Evolutionary conservation across 2,329 filamentous ascomycete species (phyloP).

Genomic region (Pyricularia sp.): DNA sequence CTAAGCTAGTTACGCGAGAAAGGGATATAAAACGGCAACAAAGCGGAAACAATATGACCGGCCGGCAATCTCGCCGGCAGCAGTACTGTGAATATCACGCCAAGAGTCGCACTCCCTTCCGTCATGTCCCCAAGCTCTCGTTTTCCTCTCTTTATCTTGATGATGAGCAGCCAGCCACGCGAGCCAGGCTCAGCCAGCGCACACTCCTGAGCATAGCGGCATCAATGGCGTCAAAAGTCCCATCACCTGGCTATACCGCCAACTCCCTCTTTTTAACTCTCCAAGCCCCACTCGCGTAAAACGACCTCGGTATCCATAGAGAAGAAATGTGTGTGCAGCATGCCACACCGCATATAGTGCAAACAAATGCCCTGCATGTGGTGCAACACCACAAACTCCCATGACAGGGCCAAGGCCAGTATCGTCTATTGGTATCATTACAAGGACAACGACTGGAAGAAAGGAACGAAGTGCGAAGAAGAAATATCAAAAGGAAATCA

Average conservation of each 20-base stretch:
- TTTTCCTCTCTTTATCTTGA: not conserved
- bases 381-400: not conserved
- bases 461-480: not conserved
- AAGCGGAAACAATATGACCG: not conserved
- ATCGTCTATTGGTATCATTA: slow-evolving; percentile 6
- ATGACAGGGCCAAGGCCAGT: not conserved
- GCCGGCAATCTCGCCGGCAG: not conserved
- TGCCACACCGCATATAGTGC: not conserved
- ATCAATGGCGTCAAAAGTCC: not conserved
- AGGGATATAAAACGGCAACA: not conserved
- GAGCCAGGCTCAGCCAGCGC: not conserved
- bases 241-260: not conserved
- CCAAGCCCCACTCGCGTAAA: not conserved
- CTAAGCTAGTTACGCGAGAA: not conserved
- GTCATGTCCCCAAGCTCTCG: not conserved
- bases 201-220: not conserved
- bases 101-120: not conserved
- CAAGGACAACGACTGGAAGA: slow-evolving; percentile 2
- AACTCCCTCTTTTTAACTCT: not conserved
- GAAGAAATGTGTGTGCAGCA: not conserved
- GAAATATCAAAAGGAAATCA: not conserved
- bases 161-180: not conserved
- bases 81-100: not conserved
- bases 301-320: not conserved
- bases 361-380: not conserved